Percentiles rank a stretch among this genome's conserved stretches.
These are phyloP conservation scores for Ustilago curta DNA, from an alignment of 1,284 basidiomycete genomes.

Conservation along the genomic window DNA sequence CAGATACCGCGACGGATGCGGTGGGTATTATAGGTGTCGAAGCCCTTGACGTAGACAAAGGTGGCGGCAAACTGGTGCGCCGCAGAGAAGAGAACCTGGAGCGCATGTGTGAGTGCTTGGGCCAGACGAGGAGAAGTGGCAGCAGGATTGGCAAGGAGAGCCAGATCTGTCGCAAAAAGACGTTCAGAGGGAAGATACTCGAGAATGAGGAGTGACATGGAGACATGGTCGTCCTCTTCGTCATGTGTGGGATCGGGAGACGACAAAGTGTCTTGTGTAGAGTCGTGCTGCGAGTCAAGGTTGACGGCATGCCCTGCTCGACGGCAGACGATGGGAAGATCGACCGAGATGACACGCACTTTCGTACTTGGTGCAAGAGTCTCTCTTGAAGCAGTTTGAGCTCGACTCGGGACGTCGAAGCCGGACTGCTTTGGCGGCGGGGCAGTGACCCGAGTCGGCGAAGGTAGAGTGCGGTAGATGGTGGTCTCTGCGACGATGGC, in stretches of 20 bases:
- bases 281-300: neutral
- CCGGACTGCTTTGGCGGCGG: neutral
- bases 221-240: neutral
- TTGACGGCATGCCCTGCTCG: constrained; percentile 1
- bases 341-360: constrained; percentile 35
- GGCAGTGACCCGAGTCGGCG: neutral
- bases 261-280: neutral
- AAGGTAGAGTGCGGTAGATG: constrained; percentile 32
- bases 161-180: constrained; percentile 20
- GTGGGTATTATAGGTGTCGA: constrained; percentile 49
- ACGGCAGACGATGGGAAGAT: constrained; percentile 29
- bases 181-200: constrained; percentile 15
- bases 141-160: constrained; percentile 13
- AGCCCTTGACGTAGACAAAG: constrained; percentile 53
- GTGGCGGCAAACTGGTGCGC: constrained; percentile 45
- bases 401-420: constrained; percentile 27
- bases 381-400: constrained; percentile 8
- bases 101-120: constrained; percentile 20
- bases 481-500: constrained; percentile 31
- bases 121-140: constrained; percentile 6
- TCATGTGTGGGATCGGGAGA: constrained; percentile 1
- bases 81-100: constrained; percentile 19
- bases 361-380: constrained; percentile 15
- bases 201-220: constrained; percentile 23
- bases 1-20: constrained; percentile 51